Evolutionary conservation across 441 rosid genomes (phyloP).

Genomic region (Euphorbia celastroides): DNA sequence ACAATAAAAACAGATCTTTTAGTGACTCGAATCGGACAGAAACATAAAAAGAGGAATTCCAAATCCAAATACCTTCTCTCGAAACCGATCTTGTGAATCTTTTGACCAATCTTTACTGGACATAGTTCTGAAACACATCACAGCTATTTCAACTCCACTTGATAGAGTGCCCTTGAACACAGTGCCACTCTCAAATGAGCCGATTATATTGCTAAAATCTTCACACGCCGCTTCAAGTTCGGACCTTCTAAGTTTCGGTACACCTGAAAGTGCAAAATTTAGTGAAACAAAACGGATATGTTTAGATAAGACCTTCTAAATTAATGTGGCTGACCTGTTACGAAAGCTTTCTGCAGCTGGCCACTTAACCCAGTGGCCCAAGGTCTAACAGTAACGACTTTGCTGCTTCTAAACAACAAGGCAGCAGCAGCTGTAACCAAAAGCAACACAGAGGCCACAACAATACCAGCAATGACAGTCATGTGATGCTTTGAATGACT

Average conservation of each 20-base stretch:
- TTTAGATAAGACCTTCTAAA: too few species aligned
- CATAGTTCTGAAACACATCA: constrained; percentile 41
- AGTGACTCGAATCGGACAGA: neutral
- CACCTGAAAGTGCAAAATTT: constrained; percentile 45
- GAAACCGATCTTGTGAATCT: constrained; percentile 53
- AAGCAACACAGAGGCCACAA: constrained; percentile 46
- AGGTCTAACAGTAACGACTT: constrained; percentile 72
- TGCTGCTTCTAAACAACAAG: constrained; percentile 41
- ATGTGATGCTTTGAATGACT: constrained; percentile 27
- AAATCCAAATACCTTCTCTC: constrained; percentile 55
- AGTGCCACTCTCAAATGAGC: constrained; percentile 52
- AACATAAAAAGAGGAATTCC: neutral
- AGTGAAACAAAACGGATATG: too few species aligned
- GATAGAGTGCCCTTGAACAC: constrained; percentile 87
- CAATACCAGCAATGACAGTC: constrained; percentile 27
- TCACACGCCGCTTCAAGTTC: constrained; percentile 95
- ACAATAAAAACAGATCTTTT: constrained; percentile 1
- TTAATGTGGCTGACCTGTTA: constrained; percentile 62
- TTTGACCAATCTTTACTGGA: constrained; percentile 62
- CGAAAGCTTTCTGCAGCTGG: constrained; percentile 74
- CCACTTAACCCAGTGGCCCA: constrained; percentile 83
- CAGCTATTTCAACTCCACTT: constrained; percentile 87
- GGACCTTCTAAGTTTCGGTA: constrained; percentile 67
- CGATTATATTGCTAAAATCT: constrained; percentile 92
- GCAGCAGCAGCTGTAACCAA: constrained; percentile 34